These are phyloP conservation scores for Pythium graminicola DNA, from an alignment of 352 stramenopile species.

Conservation along the genomic window DNA sequence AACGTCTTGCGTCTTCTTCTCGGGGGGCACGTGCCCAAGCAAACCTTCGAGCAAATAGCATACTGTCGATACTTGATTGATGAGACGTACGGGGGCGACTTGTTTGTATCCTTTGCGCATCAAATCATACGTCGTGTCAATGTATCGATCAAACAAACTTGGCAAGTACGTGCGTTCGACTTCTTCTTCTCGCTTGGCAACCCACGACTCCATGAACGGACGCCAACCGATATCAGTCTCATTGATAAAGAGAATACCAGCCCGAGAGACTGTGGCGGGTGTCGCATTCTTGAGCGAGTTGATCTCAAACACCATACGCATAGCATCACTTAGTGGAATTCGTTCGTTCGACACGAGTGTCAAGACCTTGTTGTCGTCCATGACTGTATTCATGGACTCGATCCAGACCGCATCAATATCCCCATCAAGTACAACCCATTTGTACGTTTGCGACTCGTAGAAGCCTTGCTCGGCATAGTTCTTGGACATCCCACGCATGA, in stretches of 20 bases:
- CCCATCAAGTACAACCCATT: conserved; percentile 90
- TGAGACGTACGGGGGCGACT: conserved; percentile 89
- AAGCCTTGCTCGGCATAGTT: conserved; percentile 79
- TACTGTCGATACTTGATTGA: conserved; percentile 92
- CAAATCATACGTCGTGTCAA: conserved; percentile 91
- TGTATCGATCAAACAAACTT: conserved; percentile 95
- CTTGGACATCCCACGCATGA: conserved; percentile 90
- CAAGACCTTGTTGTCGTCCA: conserved; percentile 87
- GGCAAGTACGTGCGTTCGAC: conserved; percentile 90
- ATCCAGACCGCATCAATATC: conserved; percentile 91
- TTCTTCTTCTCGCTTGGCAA: conserved; percentile 86
- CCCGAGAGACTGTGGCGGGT: conserved; percentile 79
- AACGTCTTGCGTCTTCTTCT: conserved; percentile 42
- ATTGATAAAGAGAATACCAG: conserved; percentile 87
- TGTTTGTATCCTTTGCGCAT: conserved; percentile 95
- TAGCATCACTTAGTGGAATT: conserved; percentile 75
- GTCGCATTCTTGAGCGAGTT: conserved; percentile 85
- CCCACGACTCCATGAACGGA: conserved; percentile 96
- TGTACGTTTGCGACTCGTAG: conserved; percentile 77
- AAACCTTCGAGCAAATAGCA: conserved; percentile 48
- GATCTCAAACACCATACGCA: conserved; percentile 93
- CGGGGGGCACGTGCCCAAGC: conserved; percentile 33
- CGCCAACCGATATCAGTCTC: conserved; percentile 92
- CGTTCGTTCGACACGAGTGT: conserved; percentile 81
- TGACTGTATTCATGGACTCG: conserved; percentile 89